These are phyloP conservation scores for Phlegmacium glaucopus DNA, from an alignment of 768 basidiomycete genomes.

Conservation along the genomic window DNA sequence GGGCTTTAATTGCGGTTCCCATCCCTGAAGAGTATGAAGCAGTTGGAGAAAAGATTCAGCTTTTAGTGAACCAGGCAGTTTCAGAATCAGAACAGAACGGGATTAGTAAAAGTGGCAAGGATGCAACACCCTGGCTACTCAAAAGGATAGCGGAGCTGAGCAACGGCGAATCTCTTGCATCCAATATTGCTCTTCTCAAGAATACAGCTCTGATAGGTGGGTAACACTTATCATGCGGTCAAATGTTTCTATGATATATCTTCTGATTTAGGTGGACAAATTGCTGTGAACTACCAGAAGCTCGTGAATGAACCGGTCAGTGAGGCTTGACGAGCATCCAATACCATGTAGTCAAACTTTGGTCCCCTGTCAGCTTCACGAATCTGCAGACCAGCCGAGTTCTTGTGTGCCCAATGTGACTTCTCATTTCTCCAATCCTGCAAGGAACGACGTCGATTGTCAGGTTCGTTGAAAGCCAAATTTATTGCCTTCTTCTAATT, in stretches of 20 bases:
- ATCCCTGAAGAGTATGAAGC: slow-evolving; percentile 77
- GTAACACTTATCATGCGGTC: neutral
- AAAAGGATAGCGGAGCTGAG: slow-evolving; percentile 80
- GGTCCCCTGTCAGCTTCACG: neutral
- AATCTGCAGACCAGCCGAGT: neutral
- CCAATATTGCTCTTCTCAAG: slow-evolving; percentile 85
- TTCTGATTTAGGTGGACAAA: slow-evolving; percentile 56
- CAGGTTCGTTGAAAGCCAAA: neutral
- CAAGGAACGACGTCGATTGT: neutral
- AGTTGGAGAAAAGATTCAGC: slow-evolving; percentile 66
- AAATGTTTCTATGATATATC: slow-evolving; percentile 1
- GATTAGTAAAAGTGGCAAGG: slow-evolving; percentile 77
- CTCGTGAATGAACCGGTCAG: slow-evolving; percentile 37
- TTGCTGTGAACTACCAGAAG: slow-evolving; percentile 73
- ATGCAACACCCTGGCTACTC: slow-evolving; percentile 93
- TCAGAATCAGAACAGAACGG: slow-evolving; percentile 80
- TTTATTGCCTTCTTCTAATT: neutral
- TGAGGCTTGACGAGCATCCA: slow-evolving; percentile 5
- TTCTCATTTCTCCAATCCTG: neutral
- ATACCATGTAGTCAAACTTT: neutral
- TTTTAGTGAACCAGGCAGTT: slow-evolving; percentile 81
- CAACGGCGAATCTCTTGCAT: slow-evolving; percentile 62
- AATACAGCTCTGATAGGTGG: slow-evolving; percentile 84
- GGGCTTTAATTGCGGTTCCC: slow-evolving; percentile 83
- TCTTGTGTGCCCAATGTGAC: neutral